Evolutionary conservation across 1,139 yeast genomes (phyloP), one percentile per base, ranked within the genome.

Genomic region (Geotrichum candidum): DNA sequence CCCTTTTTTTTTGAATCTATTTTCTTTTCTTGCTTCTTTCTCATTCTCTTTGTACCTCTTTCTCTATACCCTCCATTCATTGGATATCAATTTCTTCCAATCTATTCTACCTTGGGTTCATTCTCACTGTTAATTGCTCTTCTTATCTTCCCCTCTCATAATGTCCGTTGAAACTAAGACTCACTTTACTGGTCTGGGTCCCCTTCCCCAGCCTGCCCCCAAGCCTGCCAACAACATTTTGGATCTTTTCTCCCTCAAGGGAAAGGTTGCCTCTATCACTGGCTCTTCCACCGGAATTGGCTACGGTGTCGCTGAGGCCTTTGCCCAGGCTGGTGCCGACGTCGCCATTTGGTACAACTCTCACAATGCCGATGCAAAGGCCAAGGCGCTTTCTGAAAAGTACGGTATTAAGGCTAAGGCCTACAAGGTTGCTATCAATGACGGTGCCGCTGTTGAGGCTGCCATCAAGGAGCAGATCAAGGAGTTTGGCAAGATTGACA

Each of bases 211-310:
- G 38, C 68, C 69, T 35, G 58, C 63, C 35, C 78, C 78, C 51
- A 67, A 70, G 66, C 71, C 74, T 45, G 69, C 73, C 22, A 38
- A 67, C 52, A 68, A 69, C 64, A 75, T 75, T 54, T 56, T 68
- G 62, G 76, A 73, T 67, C 65, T 72, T 61, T 75, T 75, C 68
- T 73, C 76, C 0, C 78, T 89, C 65, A 88, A 86, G 78, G 96
- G 96, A 25, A 89, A 88, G 74, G 90, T 88, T 23, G 96, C 96
- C 61, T 84, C 90, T n/a, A 84, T 90, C 64, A 88, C 96, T 23
- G 97, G 97, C 45, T 87, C 95, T 3, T 86, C 95, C 18, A 82
- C 87, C 51, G 97, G 97, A 35, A 90, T 90, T 69, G 97, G 97
- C 13, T 81, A 77, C 67, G 90, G 89, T 5, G 90, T 89, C 33